Evolutionary conservation across 2,329 filamentous ascomycete species (phyloP), one percentile per base, ranked within the genome.

Genomic region (Intubia oerlemansii): DNA sequence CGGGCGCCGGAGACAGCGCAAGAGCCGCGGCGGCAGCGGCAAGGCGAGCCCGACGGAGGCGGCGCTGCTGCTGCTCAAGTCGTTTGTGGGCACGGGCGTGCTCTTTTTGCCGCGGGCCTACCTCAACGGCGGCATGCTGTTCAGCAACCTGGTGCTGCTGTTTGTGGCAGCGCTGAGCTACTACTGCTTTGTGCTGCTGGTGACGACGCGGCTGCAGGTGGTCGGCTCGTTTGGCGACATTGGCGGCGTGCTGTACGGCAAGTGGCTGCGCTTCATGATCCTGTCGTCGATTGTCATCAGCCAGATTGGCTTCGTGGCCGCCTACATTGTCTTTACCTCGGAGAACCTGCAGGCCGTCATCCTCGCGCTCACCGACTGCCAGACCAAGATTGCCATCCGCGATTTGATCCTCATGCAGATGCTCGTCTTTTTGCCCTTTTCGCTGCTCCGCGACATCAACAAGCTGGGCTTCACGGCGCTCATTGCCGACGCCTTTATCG

Each of bases 191-290:
- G 82, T 98, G 24, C 62, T 98, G 10, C 65, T 98, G 18, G 82
- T 93, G 36, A 74, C 74, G 34, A 88, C 82, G 2, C 75, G 88
- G 19, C 57, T 92, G 27, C 76, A 69, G 45, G 67, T 95, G 17
- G 75, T 84, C 27, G 82, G 79, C n/a, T 95, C 88, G 1, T 98
- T 95, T 52, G 88, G 88, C 49, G 88, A 95, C 44, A 91, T 98
- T 53, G 88, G 90, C 30, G 82, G 80, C 27, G 71, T 80, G 26
- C 62, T 98, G 11, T 98, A 88, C 47, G 88, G 88, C 36, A 77
- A 73, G 38, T 84, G 77, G 64, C 78, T 98, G 75, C 69, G 84
- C 35, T 72, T 65, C 34, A 55, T 90, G 42, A 95, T 98, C 45
- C 67, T 98, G 35, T 61, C 63, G 15, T 95, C 88, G 5, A 90